Base-by-base conservation (phyloP, 768 basidiomycete species). In the Termitomyces bulborhizus region DNA sequence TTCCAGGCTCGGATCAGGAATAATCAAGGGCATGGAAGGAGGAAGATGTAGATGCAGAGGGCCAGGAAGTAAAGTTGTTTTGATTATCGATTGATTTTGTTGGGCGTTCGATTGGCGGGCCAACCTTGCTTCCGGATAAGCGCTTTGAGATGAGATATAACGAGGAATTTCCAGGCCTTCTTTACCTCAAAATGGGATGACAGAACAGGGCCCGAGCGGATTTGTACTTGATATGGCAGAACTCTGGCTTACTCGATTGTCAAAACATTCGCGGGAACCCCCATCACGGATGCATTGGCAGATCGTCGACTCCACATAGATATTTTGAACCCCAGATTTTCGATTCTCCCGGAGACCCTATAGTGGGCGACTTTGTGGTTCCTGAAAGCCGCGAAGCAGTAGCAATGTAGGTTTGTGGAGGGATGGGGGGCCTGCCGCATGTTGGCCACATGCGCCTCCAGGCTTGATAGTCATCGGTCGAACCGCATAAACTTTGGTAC, bases 61-160 rank as follows among this genome's bases (percentile, higher is more conserved):
- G 32, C 8, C 16, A 3, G n/a, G 16, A 21, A 41, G 44, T 53
- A 27, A 32, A 16, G 31, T 12, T 50, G 40, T 29, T 46, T 40
- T 56, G 62, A 63, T 63, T 59, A 63, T 59, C 62, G 62, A 63
- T 63, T 43, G 62, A 59, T 61, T 57, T 46, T 26, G 24, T 8
- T 44, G 27, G 21, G 27, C 27, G 18, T 24, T 27, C 42, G 7
- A 26, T 39, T 52, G 5, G 6, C 15, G 44, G 31, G 21, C 6
- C 39, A 32, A 13, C 1, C 24, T 24, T 24, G 15, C 9, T 43
- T 34, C 5, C 24, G 31, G 15, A 40, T 37, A 47, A 41, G 21
- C 34, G 53, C 45, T 54, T 31, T 26, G 16, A 44, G 34, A 53
- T 26, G 8, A 16, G 37, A 32, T 32, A 32, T 32, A 32, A 31